Base-by-base conservation (phyloP, 352 stramenopile species). In the Phytophthora pisi region DNA sequence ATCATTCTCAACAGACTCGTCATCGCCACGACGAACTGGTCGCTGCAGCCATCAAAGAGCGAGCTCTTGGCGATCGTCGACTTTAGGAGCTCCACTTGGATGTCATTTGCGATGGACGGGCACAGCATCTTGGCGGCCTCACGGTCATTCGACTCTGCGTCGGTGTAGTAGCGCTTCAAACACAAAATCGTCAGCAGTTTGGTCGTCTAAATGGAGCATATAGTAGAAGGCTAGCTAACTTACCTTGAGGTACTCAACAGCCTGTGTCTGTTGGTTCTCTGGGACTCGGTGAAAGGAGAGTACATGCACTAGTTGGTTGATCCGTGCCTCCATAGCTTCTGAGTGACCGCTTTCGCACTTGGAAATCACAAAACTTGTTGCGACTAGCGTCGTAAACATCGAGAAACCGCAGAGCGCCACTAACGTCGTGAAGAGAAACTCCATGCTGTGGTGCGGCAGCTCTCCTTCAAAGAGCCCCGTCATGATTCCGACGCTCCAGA, bases 331-430 rank as follows among this genome's bases (percentile, higher is more conserved):
- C 42, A 49, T 49, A 13, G 42, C 42, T 24, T 49, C 42, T 24
- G 42, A 9, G 42, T 49, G 16, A 7, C 42, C 42, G n/a, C 42
- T 49, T 11, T 49, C 42, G n/a, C 42, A 49, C 42, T 49, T 49
- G 42, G 42, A 49, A 24, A 49, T 49, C 42, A 49, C 42, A 24
- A 49, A 49, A 49, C 26, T 49, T 8, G 42, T 49, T 24, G 42
- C 42, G n/a, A 23, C 16, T 3, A 49, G n/a, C 13, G 42, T 49
- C 42, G n/a, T 49, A 24, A 49, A 49, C 16, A 49, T 23, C 7
- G 42, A 49, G n/a, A 49, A 49, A 6, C 42, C 42, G 13, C 42
- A 49, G 16, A 49, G n/a, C 5, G 42, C 42, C 5, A 49, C 42
- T 5, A 49, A 9, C 9, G n/a, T 49, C 13, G 42, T 49, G 42